Evolutionary conservation across 306 rosid genomes (phyloP).

Genomic region (Hippophae tibetana): DNA sequence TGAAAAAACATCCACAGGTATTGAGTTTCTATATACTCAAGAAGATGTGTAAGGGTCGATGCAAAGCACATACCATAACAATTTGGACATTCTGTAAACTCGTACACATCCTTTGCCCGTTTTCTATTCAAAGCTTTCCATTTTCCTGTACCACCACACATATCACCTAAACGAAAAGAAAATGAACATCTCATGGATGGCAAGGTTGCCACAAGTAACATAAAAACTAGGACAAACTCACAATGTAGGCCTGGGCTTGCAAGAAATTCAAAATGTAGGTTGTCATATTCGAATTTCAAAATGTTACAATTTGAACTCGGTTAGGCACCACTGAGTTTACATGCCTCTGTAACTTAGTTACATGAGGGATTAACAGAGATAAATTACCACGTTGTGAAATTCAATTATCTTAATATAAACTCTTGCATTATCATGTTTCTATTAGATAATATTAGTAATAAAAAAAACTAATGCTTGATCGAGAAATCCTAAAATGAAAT

Average conservation of each 20-base stretch:
- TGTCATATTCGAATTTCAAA: too few relatives aligned
- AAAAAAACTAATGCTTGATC: too few relatives aligned
- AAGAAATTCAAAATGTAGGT: too few relatives aligned
- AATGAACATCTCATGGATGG: conserved; percentile 21
- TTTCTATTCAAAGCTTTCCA: conserved; percentile 98
- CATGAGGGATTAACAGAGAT: too few relatives aligned
- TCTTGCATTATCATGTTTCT: too few relatives aligned
- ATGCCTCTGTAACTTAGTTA: too few relatives aligned
- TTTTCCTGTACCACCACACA: conserved; percentile 99
- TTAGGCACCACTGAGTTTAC: too few relatives aligned
- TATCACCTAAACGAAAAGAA: conserved; percentile 67
- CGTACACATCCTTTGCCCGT: conserved; percentile 87
- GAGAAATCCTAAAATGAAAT: too few relatives aligned
- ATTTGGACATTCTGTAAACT: conserved; percentile 92
- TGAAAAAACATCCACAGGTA: background rate
- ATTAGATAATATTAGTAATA: too few relatives aligned
- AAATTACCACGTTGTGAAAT: too few relatives aligned
- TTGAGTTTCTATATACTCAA: background rate
- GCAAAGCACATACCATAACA: conserved; percentile 62
- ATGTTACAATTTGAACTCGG: too few relatives aligned
- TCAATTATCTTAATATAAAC: too few relatives aligned
- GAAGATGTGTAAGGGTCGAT: background rate
- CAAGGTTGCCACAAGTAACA: background rate
- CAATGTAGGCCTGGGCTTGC: background rate
- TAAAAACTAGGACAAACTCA: background rate